phyloP scores from a whole-genome alignment of 2,329 filamentous ascomycete genomes.

The Magnaporthales sp. region DNA sequence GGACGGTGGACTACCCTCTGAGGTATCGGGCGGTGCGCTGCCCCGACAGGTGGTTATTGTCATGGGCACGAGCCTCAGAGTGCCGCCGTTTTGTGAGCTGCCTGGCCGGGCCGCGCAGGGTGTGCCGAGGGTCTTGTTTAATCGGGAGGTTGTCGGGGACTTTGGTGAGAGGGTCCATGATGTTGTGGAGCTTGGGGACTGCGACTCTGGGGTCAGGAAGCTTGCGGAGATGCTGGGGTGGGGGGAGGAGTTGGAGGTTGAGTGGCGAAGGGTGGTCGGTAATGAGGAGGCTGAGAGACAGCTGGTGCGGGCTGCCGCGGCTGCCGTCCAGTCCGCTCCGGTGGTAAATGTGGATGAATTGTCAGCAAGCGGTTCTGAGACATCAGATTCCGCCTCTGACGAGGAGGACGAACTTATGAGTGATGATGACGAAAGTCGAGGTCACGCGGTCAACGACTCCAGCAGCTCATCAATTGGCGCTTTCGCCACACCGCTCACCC shows the following conservation, averaged over 20 bases:
- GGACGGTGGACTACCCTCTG: background rate
- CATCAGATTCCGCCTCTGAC: background rate
- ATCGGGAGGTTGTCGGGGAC: conserved; percentile 73
- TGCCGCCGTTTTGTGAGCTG: conserved; percentile 79
- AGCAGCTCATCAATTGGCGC: background rate
- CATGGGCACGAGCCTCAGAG: conserved; percentile 79
- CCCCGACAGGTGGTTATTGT: conserved; percentile 53
- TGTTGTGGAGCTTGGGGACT: conserved; percentile 73
- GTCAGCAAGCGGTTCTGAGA: background rate
- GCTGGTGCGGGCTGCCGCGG: conserved; percentile 24
- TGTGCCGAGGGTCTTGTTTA: conserved; percentile 76
- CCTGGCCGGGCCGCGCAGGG: conserved; percentile 53
- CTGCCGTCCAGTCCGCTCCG: background rate
- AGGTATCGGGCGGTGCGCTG: background rate
- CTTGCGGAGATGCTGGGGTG: conserved; percentile 78
- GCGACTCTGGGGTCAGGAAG: conserved; percentile 70
- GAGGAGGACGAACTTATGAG: background rate
- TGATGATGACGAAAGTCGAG: background rate
- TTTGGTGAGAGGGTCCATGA: conserved; percentile 74
- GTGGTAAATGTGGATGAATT: background rate
- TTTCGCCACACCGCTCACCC: background rate
- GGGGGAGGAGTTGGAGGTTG: conserved; percentile 68
- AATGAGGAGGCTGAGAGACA: conserved; percentile 46
- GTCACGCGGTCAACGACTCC: background rate
- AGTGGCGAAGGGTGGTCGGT: conserved; percentile 65